Evolutionary conservation across 2,329 filamentous ascomycete genomes (phyloP), one percentile per base, ranked within the genome.

Genomic region (Neurospora sp.): DNA sequence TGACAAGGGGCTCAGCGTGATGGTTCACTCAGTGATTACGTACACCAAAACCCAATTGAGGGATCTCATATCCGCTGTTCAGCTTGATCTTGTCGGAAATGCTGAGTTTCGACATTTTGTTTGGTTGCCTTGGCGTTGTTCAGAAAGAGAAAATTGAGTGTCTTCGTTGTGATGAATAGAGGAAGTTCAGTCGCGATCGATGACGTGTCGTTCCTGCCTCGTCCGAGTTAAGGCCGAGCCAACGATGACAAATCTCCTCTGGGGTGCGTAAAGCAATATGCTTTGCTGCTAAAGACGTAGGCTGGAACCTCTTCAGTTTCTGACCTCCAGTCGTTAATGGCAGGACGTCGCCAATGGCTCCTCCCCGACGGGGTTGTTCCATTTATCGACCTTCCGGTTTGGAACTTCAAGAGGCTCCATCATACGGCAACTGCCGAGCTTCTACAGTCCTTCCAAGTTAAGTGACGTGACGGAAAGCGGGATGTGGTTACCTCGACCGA

Each of bases 21-120:
- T 6, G 12, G 46, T 10, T 17, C 52, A 62, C 15, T 62, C 28
- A 4, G 52, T 1, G 6, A 38, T 39, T 12, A 79, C 84, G 74
- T 80, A 87, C 85, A 68, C 86, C 86, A 71, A 84, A 87, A 66
- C 86, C 86, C 23, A 87, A 77, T 8, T 79, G 78, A 1, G 86
- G 86, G 2, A 88, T 81, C 68, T 84, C 81, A 71, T 85, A 81
- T 74, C 86, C 86, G 76, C 83, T 87, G 74, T 83, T 84, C 70
- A 88, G 81, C 80, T 85, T 87, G 74, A 83, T 73, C 17, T 80
- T 82, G 6, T 84, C 86, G 66, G 81, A 76, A 70, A 87, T 77
- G 11, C 74, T 82, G 70, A 86, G 79, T 39, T 82, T 75, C 3
- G 84, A 77, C 85, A 87, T 87, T 67, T 73, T 82, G 52, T 17